These are phyloP conservation scores for Colletotrichum sojae DNA, from an alignment of 2,329 filamentous ascomycete genomes.

Conservation along the genomic window DNA sequence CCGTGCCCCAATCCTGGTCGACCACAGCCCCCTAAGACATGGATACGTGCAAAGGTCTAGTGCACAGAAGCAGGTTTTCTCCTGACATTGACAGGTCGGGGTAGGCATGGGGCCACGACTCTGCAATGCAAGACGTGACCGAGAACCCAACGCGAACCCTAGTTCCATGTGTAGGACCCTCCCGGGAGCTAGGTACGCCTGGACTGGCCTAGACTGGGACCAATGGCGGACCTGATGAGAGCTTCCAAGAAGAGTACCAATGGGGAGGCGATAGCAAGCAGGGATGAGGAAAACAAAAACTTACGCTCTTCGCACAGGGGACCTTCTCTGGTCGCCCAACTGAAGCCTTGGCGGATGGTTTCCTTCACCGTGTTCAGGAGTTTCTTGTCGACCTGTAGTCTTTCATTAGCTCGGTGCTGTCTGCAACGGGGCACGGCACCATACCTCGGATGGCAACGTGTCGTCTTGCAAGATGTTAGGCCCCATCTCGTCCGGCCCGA, in stretches of 20 bases:
- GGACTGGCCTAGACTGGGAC: slow-evolving; percentile 10
- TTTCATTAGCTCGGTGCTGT: slow-evolving; percentile 33
- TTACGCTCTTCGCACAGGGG: slow-evolving; percentile 97
- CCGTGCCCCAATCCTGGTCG: slow-evolving; percentile 35
- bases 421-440: slow-evolving; percentile 45
- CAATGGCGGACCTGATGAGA: slow-evolving; percentile 10
- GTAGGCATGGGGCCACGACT: slow-evolving; percentile 15
- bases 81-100: slow-evolving; percentile 20
- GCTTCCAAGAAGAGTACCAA: slow-evolving; percentile 30
- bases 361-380: slow-evolving; percentile 89
- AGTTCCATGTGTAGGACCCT: slow-evolving; percentile 33
- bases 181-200: slow-evolving; percentile 23
- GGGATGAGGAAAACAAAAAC: slow-evolving; percentile 53
- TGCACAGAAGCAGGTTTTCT: slow-evolving; percentile 35
- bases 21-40: slow-evolving; percentile 30
- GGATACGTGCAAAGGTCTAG: slow-evolving; percentile 26
- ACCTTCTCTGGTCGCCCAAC: slow-evolving; percentile 95
- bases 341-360: slow-evolving; percentile 95
- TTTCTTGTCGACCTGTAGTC: slow-evolving; percentile 85
- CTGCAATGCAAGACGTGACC: slow-evolving; percentile 34
- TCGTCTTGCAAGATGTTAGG: slow-evolving; percentile 98
- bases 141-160: slow-evolving; percentile 30
- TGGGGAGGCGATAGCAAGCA: slow-evolving; percentile 33
- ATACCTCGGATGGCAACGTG: slow-evolving; percentile 88
- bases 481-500: slow-evolving; percentile 94